A percentile compares a stretch with the other conserved stretches of the same genome.
Conservation (phyloP, 768 basidiomycete genomes). For the Mycena kentingensis region DNA sequence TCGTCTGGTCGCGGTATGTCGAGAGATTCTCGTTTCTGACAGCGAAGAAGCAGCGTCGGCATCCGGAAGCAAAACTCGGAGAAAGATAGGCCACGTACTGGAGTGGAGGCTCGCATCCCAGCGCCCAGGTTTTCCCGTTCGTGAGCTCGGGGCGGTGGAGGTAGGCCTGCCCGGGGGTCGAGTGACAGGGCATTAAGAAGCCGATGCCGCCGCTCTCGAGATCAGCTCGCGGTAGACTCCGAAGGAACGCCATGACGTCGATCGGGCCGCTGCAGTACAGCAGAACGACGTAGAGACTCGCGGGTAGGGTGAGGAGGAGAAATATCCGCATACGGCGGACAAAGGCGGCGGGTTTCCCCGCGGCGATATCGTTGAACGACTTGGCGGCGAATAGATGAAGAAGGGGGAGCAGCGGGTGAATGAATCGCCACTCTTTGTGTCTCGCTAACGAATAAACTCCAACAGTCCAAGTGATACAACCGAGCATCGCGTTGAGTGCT, state of each 20-base stretch:
- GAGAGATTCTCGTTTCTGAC: constrained; percentile 51
- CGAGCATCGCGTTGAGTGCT: constrained; percentile 47
- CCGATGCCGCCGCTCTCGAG: constrained; percentile 57
- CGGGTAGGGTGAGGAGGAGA: constrained; percentile 58
- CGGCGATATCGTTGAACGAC: constrained; percentile 58
- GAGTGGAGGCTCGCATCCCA: constrained; percentile 93
- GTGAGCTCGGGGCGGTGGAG: constrained; percentile 73
- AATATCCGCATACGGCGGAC: constrained; percentile 38
- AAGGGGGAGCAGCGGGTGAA: constrained; percentile 87
- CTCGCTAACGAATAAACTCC: constrained; percentile 74
- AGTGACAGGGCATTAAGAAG: constrained; percentile 95
- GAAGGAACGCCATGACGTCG: constrained; percentile 68
- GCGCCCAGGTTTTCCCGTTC: constrained; percentile 68
- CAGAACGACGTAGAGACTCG: constrained; percentile 67
- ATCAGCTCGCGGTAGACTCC: constrained; percentile 49
- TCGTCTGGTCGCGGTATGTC: constrained; percentile 78
- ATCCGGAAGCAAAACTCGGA: not conserved
- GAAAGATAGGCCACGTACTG: constrained; percentile 49
- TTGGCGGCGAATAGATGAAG: constrained; percentile 79
- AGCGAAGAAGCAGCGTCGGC: constrained; percentile 13
- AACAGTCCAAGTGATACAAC: constrained; percentile 61
- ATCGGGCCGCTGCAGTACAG: constrained; percentile 84
- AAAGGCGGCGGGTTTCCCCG: constrained; percentile 31
- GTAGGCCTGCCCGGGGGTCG: constrained; percentile 89
- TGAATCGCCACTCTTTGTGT: constrained; percentile 98